Conservation (phyloP, 768 basidiomycete genomes). For the Termitomyces sp. region DNA sequence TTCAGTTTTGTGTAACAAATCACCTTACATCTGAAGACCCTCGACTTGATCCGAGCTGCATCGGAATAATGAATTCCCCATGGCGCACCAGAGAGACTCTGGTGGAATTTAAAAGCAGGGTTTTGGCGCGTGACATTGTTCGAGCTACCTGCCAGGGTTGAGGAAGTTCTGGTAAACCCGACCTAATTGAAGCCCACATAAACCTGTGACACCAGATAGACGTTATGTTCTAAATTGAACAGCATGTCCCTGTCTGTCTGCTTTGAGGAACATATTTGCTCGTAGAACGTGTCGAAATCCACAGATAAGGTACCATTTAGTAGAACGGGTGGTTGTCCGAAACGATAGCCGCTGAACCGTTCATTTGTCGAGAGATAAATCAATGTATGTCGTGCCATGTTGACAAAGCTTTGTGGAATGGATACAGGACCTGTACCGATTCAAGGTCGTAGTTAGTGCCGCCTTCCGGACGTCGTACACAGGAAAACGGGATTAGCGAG, state of each 20-base stretch:
- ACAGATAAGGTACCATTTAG: not conserved
- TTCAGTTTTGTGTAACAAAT: no score
- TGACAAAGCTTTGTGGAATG: not conserved
- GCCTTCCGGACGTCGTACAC: not conserved
- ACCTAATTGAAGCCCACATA: no score
- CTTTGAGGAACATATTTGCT: no score
- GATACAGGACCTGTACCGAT: not conserved
- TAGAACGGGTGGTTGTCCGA: not conserved
- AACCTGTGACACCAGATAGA: no score
- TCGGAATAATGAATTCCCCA: not conserved
- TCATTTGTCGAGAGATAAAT: not conserved
- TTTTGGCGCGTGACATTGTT: not conserved
- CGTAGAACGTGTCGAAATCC: not conserved
- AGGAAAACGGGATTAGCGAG: no score
- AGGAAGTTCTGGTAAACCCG: not conserved
- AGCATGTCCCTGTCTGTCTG: not conserved
- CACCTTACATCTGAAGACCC: not conserved
- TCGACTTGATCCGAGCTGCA: not conserved
- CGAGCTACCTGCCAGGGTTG: not conserved
- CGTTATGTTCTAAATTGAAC: not conserved
- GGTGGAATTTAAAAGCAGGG: not conserved
- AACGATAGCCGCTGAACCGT: not conserved
- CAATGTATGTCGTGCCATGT: not conserved
- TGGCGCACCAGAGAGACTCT: not conserved
- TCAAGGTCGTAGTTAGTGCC: not conserved